phyloP scores from a whole-genome alignment of 108 stramenopile genomes.

The Nitzschia inconspicua region DNA sequence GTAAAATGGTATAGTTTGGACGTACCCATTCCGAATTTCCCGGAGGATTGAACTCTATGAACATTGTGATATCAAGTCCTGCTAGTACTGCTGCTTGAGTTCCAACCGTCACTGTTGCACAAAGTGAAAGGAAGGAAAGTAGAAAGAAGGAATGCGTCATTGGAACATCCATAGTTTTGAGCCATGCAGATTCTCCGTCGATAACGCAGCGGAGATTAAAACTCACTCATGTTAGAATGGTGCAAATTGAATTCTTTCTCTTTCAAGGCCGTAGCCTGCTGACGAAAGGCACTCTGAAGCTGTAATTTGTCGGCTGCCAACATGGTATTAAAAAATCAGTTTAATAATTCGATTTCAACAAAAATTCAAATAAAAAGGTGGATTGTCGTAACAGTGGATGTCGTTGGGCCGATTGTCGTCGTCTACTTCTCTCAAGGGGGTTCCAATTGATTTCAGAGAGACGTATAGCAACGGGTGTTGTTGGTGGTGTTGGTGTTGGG shows the following conservation, averaged over 20 bases:
- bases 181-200: neutral
- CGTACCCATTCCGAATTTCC: constrained; percentile 65
- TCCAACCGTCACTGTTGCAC: constrained; percentile 69
- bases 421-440: no score
- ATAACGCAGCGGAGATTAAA: neutral
- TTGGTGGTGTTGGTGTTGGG: no score
- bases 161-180: neutral
- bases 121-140: neutral
- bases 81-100: constrained; percentile 90
- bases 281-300: constrained; percentile 80
- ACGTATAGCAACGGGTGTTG: no score
- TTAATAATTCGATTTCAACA: no score
- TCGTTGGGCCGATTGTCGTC: no score
- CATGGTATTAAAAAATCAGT: no score
- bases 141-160: neutral
- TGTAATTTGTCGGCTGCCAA: constrained; percentile 89
- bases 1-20: constrained; percentile 2
- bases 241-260: constrained; percentile 94
- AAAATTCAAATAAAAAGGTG: no score
- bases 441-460: no score
- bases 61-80: constrained; percentile 89
- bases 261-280: constrained; percentile 87
- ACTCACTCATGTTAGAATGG: constrained; percentile 79
- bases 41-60: constrained; percentile 86
- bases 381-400: no score